Conservation (phyloP, 176 grass and related monocot species). For the Guadua angustifolia region DNA sequence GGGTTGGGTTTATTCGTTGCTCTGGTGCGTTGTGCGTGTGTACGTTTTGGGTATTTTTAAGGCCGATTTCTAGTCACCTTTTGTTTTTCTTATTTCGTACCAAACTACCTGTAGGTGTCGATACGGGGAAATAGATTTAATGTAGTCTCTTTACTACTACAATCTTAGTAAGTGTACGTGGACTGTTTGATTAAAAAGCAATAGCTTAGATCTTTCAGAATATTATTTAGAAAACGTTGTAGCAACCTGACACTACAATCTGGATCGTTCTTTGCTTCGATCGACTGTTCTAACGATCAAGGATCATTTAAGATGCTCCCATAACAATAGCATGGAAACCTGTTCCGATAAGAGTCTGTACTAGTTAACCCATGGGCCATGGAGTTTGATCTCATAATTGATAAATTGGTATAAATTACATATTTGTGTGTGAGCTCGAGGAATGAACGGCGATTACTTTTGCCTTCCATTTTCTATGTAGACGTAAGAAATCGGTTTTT, state of each 20-base stretch:
- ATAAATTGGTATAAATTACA: background rate
- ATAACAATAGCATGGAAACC: too few relatives aligned
- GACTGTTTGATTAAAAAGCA: too few relatives aligned
- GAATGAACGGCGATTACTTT: background rate
- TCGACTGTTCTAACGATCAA: too few relatives aligned
- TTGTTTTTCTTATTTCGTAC: slow-evolving; percentile 5
- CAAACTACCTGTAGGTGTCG: background rate
- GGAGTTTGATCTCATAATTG: background rate
- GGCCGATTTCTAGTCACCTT: background rate
- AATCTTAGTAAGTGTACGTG: too few relatives aligned
- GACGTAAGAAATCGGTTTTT: background rate
- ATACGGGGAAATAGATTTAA: too few relatives aligned
- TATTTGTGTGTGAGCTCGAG: background rate
- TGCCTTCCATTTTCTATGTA: background rate
- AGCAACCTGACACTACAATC: too few relatives aligned
- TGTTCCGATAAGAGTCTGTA: background rate
- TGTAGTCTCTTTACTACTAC: too few relatives aligned
- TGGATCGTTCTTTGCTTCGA: too few relatives aligned
- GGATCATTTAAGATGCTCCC: too few relatives aligned
- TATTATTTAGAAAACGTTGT: too few relatives aligned
- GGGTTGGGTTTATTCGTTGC: background rate
- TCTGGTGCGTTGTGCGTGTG: slow-evolving; percentile 22
- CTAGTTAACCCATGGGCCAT: background rate
- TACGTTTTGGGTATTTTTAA: background rate
- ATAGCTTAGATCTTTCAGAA: too few relatives aligned